Evolutionary conservation across 495 filamentous ascomycete species (phyloP), one percentile per base, ranked within the genome.

Genomic region (Echria macrotheca): DNA sequence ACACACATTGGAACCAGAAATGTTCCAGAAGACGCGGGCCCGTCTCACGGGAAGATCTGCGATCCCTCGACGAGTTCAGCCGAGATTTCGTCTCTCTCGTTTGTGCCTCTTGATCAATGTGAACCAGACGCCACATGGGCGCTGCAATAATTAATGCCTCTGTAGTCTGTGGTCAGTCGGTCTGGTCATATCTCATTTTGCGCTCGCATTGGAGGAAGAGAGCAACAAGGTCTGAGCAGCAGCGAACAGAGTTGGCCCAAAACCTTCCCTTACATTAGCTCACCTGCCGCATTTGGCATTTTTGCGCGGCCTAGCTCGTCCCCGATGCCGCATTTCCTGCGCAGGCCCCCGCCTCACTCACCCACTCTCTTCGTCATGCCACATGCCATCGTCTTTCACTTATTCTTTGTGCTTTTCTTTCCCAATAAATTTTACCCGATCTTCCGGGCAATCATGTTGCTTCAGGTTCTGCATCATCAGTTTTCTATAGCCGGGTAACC

Each of bases 21-120:
- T 44, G 42, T 44, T 44, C 42, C 42, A 44, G 42, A 44, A 44
- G 42, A 22, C 28, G 19, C 42, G 26, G 42, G 26, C 28, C 10
- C n/a, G n/a, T 2, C 14, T 18, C 10, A 26, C 41, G 41, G 41
- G 25, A 44, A 18, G 42, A 44, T 26, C 24, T 14, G 12, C 36
- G 10, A 42, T 10, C 22, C 2, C 26, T n/a, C 17, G 4, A 25
- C 38, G 15, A 44, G 12, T 44, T 44, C 12, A 44, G 42, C 42
- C 42, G 24, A 44, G 42, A 44, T 9, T 31, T 12, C 12, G 28
- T 31, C 28, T 12, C 28, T 31, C 28, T 31, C 28, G 6, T 31
- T 12, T 31, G 7, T 31, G 7, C 7, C 28, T 6, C 28, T 31
- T n/a, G n/a, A n/a, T n/a, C n/a, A n/a, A n/a, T n/a, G n/a, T n/a